Percentiles rank a stretch among this genome's conserved stretches.
phyloP scores from a whole-genome alignment of 257 asterid genomes.

The Solanum habrochaites region DNA sequence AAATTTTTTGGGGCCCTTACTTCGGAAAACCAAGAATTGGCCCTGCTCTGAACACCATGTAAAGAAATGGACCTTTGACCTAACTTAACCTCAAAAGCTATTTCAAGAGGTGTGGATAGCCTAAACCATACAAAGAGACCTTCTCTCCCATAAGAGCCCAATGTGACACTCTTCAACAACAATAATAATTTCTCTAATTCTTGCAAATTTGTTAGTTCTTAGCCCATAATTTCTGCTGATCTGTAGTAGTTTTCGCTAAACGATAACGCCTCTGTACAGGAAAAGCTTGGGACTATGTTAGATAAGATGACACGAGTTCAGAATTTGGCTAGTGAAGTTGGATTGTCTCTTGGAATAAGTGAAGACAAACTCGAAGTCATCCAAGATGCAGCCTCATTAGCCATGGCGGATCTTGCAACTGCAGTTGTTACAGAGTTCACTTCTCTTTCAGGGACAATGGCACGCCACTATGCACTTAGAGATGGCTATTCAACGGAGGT shows the following conservation, averaged over 20 bases:
- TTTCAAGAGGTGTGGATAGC: not conserved
- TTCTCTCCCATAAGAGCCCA: not conserved
- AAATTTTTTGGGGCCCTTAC: not conserved
- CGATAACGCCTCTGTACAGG: conserved; percentile 24
- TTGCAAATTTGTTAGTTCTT: not conserved
- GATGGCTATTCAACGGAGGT: conserved; percentile 91
- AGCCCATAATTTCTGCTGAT: not conserved
- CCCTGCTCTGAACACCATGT: not conserved
- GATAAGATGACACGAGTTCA: conserved; percentile 84
- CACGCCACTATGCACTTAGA: conserved; percentile 87
- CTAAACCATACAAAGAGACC: not conserved
- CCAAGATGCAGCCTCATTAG: conserved; percentile 69
- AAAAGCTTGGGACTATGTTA: conserved; percentile 89
- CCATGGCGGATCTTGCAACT: conserved; percentile 89
- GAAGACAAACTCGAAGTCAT: conserved; percentile 45
- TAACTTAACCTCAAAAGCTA: not conserved
- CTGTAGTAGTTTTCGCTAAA: not conserved
- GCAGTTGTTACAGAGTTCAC: conserved; percentile 92
- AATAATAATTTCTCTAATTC: not conserved
- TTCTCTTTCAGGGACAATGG: conserved; percentile 90
- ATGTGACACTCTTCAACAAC: not conserved
- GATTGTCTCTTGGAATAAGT: conserved; percentile 38
- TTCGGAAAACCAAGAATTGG: not conserved
- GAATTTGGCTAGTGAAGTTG: conserved; percentile 53
- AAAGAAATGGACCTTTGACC: not conserved